Conservation (phyloP, 2,329 filamentous ascomycete species). For the Nigrospora sphaerica region DNA sequence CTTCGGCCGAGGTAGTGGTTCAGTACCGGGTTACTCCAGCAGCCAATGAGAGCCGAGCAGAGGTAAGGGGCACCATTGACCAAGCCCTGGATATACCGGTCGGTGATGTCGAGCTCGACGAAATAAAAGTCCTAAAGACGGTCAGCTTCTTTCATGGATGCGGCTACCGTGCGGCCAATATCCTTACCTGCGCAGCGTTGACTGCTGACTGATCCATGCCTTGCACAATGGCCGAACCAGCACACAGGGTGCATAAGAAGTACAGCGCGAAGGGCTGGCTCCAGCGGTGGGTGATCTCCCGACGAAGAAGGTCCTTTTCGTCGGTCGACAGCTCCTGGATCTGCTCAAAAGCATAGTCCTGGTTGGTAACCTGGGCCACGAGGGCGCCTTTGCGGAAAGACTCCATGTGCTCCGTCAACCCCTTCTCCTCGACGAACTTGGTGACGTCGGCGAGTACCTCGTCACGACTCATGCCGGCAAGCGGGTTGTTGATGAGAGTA, state of each 20-base stretch:
- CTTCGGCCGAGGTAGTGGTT: conserved; percentile 54
- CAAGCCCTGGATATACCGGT: conserved; percentile 50
- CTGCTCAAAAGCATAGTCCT: conserved; percentile 38
- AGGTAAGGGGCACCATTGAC: conserved; percentile 55
- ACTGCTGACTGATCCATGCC: conserved; percentile 64
- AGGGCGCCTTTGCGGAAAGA: conserved; percentile 30
- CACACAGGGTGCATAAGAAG: conserved; percentile 46
- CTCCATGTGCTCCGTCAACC: conserved; percentile 24
- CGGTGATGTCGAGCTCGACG: conserved; percentile 48
- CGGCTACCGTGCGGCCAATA: too few relatives aligned
- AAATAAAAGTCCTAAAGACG: conserved; percentile 39
- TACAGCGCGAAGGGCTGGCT: conserved; percentile 59
- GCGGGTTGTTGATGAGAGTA: conserved; percentile 4
- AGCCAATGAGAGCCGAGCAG: conserved; percentile 60
- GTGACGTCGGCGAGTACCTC: conserved; percentile 23
- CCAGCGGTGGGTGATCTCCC: conserved; percentile 59
- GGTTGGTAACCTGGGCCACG: conserved; percentile 16
- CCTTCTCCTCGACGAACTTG: conserved; percentile 25
- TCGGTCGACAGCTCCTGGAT: conserved; percentile 40
- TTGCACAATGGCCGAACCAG: conserved; percentile 50
- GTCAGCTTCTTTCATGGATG: too few relatives aligned
- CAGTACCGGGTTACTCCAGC: conserved; percentile 52
- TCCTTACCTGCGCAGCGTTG: conserved; percentile 52
- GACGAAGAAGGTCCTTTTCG: conserved; percentile 47
- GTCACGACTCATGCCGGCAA: conserved; percentile 5